Evolutionary conservation across 495 filamentous ascomycete genomes (phyloP).

Genomic region (Trichoderma virens): DNA sequence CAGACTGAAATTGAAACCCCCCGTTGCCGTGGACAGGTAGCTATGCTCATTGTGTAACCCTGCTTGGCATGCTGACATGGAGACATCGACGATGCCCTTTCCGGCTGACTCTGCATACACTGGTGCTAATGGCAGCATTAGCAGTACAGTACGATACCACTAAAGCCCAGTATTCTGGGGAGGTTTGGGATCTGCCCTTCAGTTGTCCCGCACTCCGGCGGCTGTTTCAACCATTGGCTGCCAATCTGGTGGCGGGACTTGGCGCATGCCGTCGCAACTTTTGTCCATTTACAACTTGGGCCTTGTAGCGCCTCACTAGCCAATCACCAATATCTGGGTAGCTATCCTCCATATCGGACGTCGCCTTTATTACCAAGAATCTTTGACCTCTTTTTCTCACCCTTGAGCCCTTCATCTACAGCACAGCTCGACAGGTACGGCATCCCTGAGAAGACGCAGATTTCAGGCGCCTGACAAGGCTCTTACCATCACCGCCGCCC

Average conservation of each 20-base stretch:
- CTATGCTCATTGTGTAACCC: not conserved
- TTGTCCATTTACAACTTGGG: not conserved
- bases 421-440: no score
- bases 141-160: not conserved
- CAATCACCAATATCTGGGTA: not conserved
- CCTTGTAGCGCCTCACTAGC: not conserved
- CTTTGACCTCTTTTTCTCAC: not conserved
- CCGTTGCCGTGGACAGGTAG: not conserved
- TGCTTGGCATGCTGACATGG: conserved; percentile 1
- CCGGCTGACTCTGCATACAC: not conserved
- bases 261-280: not conserved
- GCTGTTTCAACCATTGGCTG: not conserved
- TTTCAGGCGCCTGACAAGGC: no score
- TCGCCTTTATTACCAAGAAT: not conserved
- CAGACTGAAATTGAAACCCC: not conserved
- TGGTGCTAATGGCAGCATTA: not conserved
- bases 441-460: no score
- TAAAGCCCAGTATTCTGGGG: no score
- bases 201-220: not conserved
- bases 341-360: not conserved
- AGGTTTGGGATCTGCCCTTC: not conserved
- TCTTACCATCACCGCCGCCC: no score
- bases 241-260: not conserved
- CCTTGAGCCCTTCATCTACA: not conserved
- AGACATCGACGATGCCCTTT: not conserved